phyloP scores from a whole-genome alignment of 1,284 basidiomycete species.

The Caloboletus firmus region DNA sequence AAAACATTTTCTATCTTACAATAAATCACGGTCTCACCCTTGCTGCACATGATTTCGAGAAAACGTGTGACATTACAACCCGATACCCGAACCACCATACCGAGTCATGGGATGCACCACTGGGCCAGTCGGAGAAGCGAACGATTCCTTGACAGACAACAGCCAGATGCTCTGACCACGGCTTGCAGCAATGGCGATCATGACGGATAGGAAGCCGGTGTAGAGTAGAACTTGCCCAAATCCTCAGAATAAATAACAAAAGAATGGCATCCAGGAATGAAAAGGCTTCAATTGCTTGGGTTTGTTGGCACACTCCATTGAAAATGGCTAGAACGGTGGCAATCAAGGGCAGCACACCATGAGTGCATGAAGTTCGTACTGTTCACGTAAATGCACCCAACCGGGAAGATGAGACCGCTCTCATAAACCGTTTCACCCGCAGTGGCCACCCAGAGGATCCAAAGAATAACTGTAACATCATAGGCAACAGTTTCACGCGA shows the following conservation, averaged over 20 bases:
- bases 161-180: constrained; percentile 47
- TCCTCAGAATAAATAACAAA: not conserved
- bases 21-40: no score
- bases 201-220: constrained; percentile 35
- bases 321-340: not conserved
- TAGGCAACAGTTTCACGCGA: not conserved
- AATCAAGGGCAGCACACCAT: constrained; percentile 1
- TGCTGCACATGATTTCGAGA: no score
- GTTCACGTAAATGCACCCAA: constrained; percentile 22
- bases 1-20: no score
- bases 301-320: constrained; percentile 42
- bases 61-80: no score
- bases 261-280: constrained; percentile 51
- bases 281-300: constrained; percentile 50
- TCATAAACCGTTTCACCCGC: constrained; percentile 41
- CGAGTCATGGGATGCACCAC: constrained; percentile 22
- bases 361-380: constrained; percentile 10
- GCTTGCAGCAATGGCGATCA: constrained; percentile 38
- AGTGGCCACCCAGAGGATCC: constrained; percentile 57
- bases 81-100: no score
- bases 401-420: constrained; percentile 20
- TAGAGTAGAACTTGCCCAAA: constrained; percentile 44
- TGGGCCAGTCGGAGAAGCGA: constrained; percentile 19
- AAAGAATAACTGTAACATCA: constrained; percentile 45
- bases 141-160: constrained; percentile 42